Evolutionary conservation across 495 filamentous ascomycete genomes (phyloP).

Genomic region (Pyrenula massariospora): DNA sequence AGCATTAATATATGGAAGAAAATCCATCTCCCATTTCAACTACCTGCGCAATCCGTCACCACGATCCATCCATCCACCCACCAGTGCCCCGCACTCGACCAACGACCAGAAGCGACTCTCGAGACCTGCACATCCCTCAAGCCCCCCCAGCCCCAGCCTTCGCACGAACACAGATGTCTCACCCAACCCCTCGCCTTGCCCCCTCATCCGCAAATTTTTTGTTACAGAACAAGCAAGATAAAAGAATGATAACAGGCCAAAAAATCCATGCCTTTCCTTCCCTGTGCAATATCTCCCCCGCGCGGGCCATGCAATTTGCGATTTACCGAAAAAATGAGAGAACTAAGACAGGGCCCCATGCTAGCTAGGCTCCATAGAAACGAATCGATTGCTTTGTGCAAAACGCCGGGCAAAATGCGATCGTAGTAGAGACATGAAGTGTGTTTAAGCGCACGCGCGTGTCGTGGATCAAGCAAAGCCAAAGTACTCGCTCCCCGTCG

Average conservation of each 20-base stretch:
- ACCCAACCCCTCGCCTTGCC: not conserved
- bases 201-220: not conserved
- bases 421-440: not conserved
- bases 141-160: not conserved
- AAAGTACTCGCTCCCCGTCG: conserved; percentile 92
- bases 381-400: not conserved
- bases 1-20: too few species aligned
- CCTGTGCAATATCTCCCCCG: not conserved
- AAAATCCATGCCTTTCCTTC: not conserved
- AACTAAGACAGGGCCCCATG: not conserved
- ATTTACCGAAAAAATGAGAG: not conserved
- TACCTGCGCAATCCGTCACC: too few species aligned
- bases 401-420: not conserved
- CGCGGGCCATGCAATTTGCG: not conserved
- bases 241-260: not conserved
- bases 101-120: not conserved
- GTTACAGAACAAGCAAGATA: not conserved
- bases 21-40: too few species aligned
- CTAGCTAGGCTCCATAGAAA: not conserved
- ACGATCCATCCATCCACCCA: too few species aligned
- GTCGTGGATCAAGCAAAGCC: conserved; percentile 81
- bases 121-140: not conserved
- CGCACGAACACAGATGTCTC: not conserved
- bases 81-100: too few species aligned
- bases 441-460: not conserved